A percentile compares a stretch with the other conserved stretches of the same genome.
phyloP scores from a whole-genome alignment of 306 rosid species.

The Lagenaria siceraria region DNA sequence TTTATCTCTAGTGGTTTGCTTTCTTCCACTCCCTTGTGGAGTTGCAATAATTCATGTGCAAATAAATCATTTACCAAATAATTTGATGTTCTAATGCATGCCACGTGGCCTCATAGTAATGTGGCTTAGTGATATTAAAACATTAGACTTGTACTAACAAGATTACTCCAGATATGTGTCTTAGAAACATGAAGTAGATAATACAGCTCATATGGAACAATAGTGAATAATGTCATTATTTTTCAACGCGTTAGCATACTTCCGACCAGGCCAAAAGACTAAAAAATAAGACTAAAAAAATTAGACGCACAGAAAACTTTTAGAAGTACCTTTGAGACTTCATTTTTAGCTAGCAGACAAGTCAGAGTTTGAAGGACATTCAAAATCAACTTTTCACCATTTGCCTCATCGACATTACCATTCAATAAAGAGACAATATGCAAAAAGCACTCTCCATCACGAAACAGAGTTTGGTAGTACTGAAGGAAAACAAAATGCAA shows the following conservation, averaged over 20 bases:
- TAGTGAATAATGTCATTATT: background rate
- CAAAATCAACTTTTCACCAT: constrained; percentile 66
- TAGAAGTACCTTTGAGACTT: constrained; percentile 67
- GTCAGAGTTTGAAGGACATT: constrained; percentile 88
- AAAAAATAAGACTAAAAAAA: background rate
- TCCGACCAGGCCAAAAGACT: background rate
- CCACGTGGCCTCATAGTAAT: background rate
- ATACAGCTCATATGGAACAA: background rate
- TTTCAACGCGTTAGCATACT: background rate
- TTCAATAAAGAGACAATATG: constrained; percentile 89
- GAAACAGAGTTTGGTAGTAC: constrained; percentile 90
- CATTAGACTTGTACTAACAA: background rate
- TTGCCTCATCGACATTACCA: constrained; percentile 49
- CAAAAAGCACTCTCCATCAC: constrained; percentile 96
- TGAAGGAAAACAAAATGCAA: constrained; percentile 24
- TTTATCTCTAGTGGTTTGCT: no score
- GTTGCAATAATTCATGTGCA: background rate
- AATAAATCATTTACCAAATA: background rate
- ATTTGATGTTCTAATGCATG: background rate
- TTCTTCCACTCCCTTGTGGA: no score
- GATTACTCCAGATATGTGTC: background rate
- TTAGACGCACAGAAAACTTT: background rate
- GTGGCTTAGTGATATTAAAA: background rate
- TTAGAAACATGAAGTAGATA: background rate
- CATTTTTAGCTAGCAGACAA: constrained; percentile 73